These are phyloP conservation scores for Pouteria campechiana DNA, from an alignment of 179 eudicot species.

Conservation along the genomic window DNA sequence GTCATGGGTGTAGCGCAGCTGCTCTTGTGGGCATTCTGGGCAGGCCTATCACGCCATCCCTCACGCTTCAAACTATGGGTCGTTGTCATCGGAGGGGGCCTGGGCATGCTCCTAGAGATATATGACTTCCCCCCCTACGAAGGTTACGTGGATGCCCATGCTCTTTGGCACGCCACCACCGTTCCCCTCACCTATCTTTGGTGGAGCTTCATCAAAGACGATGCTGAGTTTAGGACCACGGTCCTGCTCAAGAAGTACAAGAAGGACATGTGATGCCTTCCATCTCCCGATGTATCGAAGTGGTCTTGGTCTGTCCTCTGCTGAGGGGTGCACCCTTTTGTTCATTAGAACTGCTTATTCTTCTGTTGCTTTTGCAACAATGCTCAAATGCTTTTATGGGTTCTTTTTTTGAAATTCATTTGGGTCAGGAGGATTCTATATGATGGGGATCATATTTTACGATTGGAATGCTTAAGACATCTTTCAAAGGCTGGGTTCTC, in stretches of 20 bases:
- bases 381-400: too few relatives aligned
- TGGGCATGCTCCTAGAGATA: slow-evolving; percentile 77
- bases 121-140: slow-evolving; percentile 75
- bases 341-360: too few relatives aligned
- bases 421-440: too few relatives aligned
- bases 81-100: slow-evolving; percentile 62
- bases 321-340: too few relatives aligned
- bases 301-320: too few relatives aligned
- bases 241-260: slow-evolving; percentile 45
- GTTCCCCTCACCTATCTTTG: slow-evolving; percentile 72
- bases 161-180: slow-evolving; percentile 87
- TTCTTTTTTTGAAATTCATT: too few relatives aligned
- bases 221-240: slow-evolving; percentile 50
- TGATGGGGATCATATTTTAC: too few relatives aligned
- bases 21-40: slow-evolving; percentile 79
- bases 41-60: slow-evolving; percentile 56
- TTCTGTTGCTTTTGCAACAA: too few relatives aligned
- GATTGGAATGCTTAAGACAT: too few relatives aligned
- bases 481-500: too few relatives aligned
- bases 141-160: slow-evolving; percentile 75
- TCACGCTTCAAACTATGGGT: slow-evolving; percentile 77
- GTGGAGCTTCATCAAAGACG: slow-evolving; percentile 93
- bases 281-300: too few relatives aligned
- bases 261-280: slow-evolving; percentile 3
- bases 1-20: slow-evolving; percentile 66